Base-by-base conservation (phyloP, 2,329 filamentous ascomycete species). In the Xylariomycetidae sp. region DNA sequence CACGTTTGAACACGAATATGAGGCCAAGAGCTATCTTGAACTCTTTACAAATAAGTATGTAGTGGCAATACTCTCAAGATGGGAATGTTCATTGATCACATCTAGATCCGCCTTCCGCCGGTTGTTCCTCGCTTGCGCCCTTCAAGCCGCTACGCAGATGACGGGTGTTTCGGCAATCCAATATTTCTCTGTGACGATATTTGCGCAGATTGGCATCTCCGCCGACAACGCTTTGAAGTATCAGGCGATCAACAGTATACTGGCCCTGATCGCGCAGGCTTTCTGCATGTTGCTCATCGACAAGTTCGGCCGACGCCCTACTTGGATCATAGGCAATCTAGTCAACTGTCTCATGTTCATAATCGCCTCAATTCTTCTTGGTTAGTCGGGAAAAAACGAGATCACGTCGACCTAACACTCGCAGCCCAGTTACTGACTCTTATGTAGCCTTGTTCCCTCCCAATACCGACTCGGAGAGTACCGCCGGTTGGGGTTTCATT, bases 91-190 rank as follows among this genome's bases (percentile, higher is more conserved):
- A 31, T 30, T 25, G 18, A 19, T 9, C 25, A 27, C 25, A 12
- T 16, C 15, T 11, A 58, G 53, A 20, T 78, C 80, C 2, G 79
- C 72, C 22, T 85, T 88, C 67, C 80, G 84, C 18, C 75, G 85
- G 12, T 67, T 88, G 5, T 79, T 88, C 54, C 66, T 88, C 8
- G 80, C 80, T 20, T 77, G 73, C 46, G 70, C 82, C 1, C 62
- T 88, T 2, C 85, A 88, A 54, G 83, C 79, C 1, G 77, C 75
- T 0, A 69, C 81, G 3, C 85, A 88, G 55, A 86, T 89, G 80
- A 88, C 84, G 0, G 85, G 84, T 44, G 80, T 83, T 1, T 76
- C 70, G 2, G 80, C 80, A 1, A 87, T 88, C 44, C 83, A 88
- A 53, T 88, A 88, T 58, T 88, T 82, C 58, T 80, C 77, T 0